These are phyloP conservation scores for Ilex asprella DNA, from an alignment of 257 asterid genomes.

Conservation along the genomic window DNA sequence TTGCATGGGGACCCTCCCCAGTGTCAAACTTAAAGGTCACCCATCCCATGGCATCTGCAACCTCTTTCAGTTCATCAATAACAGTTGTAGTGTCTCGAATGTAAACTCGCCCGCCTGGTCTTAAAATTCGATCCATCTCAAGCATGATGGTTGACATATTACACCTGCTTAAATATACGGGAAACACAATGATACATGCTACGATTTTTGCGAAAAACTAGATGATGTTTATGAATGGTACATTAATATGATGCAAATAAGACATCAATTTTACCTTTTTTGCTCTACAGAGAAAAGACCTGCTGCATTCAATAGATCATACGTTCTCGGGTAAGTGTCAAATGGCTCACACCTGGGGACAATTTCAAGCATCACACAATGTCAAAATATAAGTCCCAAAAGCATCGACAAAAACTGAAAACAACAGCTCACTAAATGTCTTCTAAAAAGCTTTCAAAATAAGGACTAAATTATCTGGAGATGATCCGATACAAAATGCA, in stretches of 20 bases:
- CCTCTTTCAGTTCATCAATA: slow-evolving; percentile 38
- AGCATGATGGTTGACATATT: slow-evolving; percentile 52
- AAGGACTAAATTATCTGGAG: not conserved
- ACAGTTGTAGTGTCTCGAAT: slow-evolving; percentile 40
- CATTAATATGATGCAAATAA: not conserved
- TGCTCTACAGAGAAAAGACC: slow-evolving; percentile 56
- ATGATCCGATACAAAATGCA: not conserved
- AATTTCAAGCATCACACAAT: too few relatives aligned
- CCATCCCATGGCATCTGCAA: slow-evolving; percentile 55
- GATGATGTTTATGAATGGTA: not conserved
- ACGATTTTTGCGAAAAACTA: not conserved
- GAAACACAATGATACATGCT: not conserved
- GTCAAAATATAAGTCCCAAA: too few relatives aligned
- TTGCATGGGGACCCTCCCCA: slow-evolving; percentile 56
- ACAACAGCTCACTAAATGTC: not conserved
- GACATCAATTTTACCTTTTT: slow-evolving; percentile 29
- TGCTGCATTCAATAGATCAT: slow-evolving; percentile 53
- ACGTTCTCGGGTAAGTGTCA: slow-evolving; percentile 67
- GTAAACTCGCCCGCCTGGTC: slow-evolving; percentile 65
- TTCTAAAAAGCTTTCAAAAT: not conserved
- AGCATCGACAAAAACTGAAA: too few relatives aligned
- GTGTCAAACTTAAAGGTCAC: slow-evolving; percentile 38
- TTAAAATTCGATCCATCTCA: slow-evolving; percentile 65
- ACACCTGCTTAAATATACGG: slow-evolving; percentile 29
- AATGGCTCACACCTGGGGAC: slow-evolving; percentile 69